Evolutionary conservation across 192 early-diverging fungal genomes (phyloP).

Genomic region (Phlyctochytrium planicorne): DNA sequence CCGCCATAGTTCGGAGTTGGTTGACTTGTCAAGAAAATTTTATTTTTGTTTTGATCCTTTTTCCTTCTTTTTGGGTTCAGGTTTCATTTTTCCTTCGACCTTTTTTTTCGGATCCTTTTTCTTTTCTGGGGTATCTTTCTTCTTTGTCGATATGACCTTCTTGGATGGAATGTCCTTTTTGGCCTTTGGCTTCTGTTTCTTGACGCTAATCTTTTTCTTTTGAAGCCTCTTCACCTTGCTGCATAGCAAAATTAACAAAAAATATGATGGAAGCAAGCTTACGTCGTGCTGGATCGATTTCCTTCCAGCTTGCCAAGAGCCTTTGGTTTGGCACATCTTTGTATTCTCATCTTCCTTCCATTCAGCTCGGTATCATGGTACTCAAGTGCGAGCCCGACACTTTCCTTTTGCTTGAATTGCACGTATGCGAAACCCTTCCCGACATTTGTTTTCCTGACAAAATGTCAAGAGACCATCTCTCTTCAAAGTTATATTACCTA

Average conservation of each 20-base stretch:
- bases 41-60: slow-evolving; percentile 4
- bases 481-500: slow-evolving; percentile 29
- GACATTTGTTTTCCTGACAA: slow-evolving; percentile 61
- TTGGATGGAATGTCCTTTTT: no score
- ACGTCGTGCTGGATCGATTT: no score
- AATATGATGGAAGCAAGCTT: no score
- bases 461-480: background rate
- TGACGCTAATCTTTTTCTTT: slow-evolving; percentile 4
- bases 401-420: slow-evolving; percentile 74
- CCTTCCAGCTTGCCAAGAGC: no score
- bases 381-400: slow-evolving; percentile 76
- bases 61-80: background rate
- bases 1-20: slow-evolving; percentile 9
- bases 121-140: no score
- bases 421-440: slow-evolving; percentile 96
- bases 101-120: no score
- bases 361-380: slow-evolving; percentile 70
- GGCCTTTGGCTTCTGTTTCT: no score
- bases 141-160: no score
- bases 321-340: slow-evolving; percentile 23
- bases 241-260: no score
- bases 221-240: background rate
- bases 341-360: slow-evolving; percentile 59
- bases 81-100: no score
- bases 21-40: background rate